Evolutionary conservation across 345 rosid genomes (phyloP), one percentile per base, ranked within the genome.

Genomic region (Gossypium sturtianum): DNA sequence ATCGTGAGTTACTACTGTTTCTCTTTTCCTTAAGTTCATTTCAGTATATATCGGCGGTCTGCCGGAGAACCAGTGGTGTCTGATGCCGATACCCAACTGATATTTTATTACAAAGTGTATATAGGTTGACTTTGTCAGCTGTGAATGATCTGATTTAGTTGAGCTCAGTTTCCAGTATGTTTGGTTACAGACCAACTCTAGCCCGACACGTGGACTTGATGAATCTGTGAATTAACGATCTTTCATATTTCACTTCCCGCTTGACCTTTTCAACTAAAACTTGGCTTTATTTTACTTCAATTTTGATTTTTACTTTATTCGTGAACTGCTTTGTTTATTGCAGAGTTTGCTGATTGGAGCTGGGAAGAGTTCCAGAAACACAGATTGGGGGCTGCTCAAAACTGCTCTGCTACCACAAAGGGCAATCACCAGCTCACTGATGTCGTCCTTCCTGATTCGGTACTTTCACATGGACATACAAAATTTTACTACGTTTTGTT

Each of bases 321-420:
- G 16, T 54, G 44, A 49, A 49, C 22, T 49, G 25, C 17, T 17
- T 16, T 19, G 47, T 52, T 74, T 58, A 72, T 23, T 45, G 71
- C 88, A 95, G 99, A 88, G 16, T 95, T 87, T 86, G 89, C 97
- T 85, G 99, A 95, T 80, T 87, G 85, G 98, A 90, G 86, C 41
- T 93, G 98, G 99, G 84, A 89, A 79, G 99, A 93, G 88, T 95
- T 95, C 86, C 84, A 83, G 71, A 90, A 77, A 81, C 88, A 82
- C 74, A 90, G 87, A 82, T 75, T 93, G 83, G 99, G 98, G 79
- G 98, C 96, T 82, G 92, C 99, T 52, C 99, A 95, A 56, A 93
- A 91, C 86, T 95, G 99, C 86, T 95, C 99, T 67, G 99, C 99
- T 56, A 93, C 99, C 34, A 29, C 73, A 29, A 88, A 84, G 76